These are phyloP conservation scores for Tritrichomonas foetus DNA, from an alignment of 208 protist genomes.

Conservation along the genomic window DNA sequence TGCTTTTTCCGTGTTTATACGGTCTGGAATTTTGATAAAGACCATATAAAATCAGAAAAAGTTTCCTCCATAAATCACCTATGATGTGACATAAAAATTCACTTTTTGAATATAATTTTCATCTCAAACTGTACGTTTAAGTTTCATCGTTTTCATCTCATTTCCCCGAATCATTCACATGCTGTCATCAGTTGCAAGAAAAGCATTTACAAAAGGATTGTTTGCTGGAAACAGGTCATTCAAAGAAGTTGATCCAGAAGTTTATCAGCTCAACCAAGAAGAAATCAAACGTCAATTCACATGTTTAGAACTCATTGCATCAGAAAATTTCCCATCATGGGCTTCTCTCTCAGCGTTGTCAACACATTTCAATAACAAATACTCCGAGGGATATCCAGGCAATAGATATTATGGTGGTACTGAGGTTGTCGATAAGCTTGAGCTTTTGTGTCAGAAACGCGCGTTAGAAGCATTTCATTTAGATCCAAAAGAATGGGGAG, in stretches of 20 bases:
- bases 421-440: constrained; percentile 90
- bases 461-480: constrained; percentile 83
- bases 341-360: constrained; percentile 92
- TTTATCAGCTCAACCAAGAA: constrained; percentile 64
- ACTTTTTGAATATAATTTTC: no score
- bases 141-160: no score
- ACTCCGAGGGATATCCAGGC: constrained; percentile 92
- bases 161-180: no score
- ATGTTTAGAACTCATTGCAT: constrained; percentile 78
- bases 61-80: no score
- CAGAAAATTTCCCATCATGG: constrained; percentile 92
- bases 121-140: no score
- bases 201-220: not conserved
- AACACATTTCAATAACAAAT: constrained; percentile 96
- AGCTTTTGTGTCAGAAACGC: constrained; percentile 68
- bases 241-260: constrained; percentile 64
- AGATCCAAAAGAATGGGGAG: constrained; percentile 83
- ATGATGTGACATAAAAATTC: no score
- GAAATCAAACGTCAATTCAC: constrained; percentile 70
- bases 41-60: no score
- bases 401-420: constrained; percentile 83
- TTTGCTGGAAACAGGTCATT: constrained; percentile 45
- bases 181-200: no score
- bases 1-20: no score
- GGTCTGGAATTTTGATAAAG: no score